phyloP scores from a whole-genome alignment of 495 filamentous ascomycete genomes.

The Penicillium pancosmium region DNA sequence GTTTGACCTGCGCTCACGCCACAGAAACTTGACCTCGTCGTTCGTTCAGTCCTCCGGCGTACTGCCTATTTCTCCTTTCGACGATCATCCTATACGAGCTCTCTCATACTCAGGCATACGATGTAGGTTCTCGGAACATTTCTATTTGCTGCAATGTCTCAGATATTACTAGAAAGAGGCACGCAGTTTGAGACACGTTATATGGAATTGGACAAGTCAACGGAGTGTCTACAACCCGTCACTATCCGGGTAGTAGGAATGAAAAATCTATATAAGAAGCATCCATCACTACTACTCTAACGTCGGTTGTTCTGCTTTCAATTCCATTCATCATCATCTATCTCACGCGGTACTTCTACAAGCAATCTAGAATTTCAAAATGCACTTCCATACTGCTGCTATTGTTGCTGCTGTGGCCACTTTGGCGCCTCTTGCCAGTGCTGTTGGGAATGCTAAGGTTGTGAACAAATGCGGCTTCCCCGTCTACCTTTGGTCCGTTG shows the following conservation, averaged over 20 bases:
- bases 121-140: neutral
- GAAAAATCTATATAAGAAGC: too few relatives aligned
- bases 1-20: neutral
- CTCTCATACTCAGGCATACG: neutral
- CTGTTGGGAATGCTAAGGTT: conserved; percentile 55
- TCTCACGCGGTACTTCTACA: too few relatives aligned
- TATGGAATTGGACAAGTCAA: too few relatives aligned
- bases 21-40: neutral
- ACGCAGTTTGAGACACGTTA: neutral
- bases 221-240: too few relatives aligned
- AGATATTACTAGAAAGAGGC: neutral
- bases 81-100: neutral
- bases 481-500: conserved; percentile 62
- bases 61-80: neutral
- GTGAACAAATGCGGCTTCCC: conserved; percentile 51
- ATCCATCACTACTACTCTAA: too few relatives aligned
- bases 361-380: conserved; percentile 5
- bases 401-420: conserved; percentile 30
- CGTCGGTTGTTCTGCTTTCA: too few relatives aligned
- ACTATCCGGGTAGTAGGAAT: too few relatives aligned
- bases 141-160: neutral
- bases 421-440: conserved; percentile 36
- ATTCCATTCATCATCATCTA: too few relatives aligned
- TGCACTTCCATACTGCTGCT: conserved; percentile 35
- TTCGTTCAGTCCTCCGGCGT: neutral